Base-by-base conservation (phyloP, 139 green algal species). In the Picochlorum sp. region DNA sequence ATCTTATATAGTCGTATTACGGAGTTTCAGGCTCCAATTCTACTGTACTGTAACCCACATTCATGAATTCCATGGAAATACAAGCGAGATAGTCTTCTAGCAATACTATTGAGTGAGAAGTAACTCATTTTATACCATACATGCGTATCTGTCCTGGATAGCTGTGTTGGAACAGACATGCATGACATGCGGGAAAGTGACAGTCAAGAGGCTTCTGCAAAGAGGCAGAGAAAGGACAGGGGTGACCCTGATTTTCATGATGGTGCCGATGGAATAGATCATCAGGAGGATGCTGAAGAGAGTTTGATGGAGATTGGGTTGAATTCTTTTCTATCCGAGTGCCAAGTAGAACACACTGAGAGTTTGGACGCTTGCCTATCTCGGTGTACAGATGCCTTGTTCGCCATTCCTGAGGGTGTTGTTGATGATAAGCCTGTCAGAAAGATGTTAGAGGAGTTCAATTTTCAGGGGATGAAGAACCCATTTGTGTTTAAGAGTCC, bases 281-380 rank as follows among this genome's bases (percentile, higher is more conserved):
- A 59, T 23, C 15, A 23, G 9, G 62, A 66, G 26, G 58, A 72
- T 28, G 74, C 68, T 3, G 66, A 80, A 11, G 71, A 71, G 32
- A 63, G 46, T 24, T 63, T 83, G 45, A 56, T 83, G 49, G 54
- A 76, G 38, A 56, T 83, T 49, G 63, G 34, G 0, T 41, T 41
- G 8, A 41, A 41, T 41, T 14, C 47, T 54, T 21, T 54, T 54
- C n/a, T 21, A 1, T 54, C 47, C 15, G 16, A 26, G 18, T 54
- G 4, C 47, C 47, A 54, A 2, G 13, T 26, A 54, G 47, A 41
- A 41, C 34, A 41, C 9, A 11, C 47, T 21, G 4, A 21, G 47
- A 54, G 47, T 82, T 41, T 71, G 67, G 0, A 62, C 69, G 2
- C 56, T 64, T 1, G 32, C 62, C 28, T 64, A 69, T 15, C n/a